Conservation (phyloP, 257 asterid genomes). For the Penstemon barbatus region DNA sequence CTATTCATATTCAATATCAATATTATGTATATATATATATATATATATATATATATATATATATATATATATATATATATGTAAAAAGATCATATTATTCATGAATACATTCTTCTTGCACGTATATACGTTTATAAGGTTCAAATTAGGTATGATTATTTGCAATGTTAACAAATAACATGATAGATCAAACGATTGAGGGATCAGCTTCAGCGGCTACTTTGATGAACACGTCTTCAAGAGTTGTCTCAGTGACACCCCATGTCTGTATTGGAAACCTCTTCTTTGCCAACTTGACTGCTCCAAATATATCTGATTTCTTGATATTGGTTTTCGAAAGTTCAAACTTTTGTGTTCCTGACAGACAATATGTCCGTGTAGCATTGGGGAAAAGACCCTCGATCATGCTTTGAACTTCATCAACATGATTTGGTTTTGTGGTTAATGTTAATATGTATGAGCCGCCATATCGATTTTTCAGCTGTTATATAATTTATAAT, state of each 20-base stretch:
- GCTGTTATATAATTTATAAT: slow-evolving; percentile 24
- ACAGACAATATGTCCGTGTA: slow-evolving; percentile 31
- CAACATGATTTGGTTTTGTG: slow-evolving; percentile 30
- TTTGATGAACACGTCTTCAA: slow-evolving; percentile 48
- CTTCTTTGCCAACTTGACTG: slow-evolving; percentile 36
- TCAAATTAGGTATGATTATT: too few relatives aligned
- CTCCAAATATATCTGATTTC: slow-evolving; percentile 37
- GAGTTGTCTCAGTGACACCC: slow-evolving; percentile 46
- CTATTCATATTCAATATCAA: too few relatives aligned
- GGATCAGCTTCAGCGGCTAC: slow-evolving; percentile 28
- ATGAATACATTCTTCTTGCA: too few relatives aligned
- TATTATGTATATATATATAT: too few relatives aligned
- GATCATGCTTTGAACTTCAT: slow-evolving; percentile 33
- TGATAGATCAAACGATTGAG: background rate
- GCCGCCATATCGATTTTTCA: slow-evolving; percentile 50
- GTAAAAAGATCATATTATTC: too few relatives aligned
- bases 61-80: too few relatives aligned
- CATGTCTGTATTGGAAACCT: slow-evolving; percentile 37
- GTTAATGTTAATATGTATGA: slow-evolving; percentile 40
- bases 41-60: too few relatives aligned
- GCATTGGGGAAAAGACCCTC: slow-evolving; percentile 33
- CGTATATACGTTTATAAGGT: too few relatives aligned
- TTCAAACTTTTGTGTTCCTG: slow-evolving; percentile 50
- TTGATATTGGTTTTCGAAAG: slow-evolving; percentile 35
- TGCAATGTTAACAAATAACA: too few relatives aligned